Percentiles rank a stretch among this genome's conserved stretches.
Conservation (phyloP, 805 yeast species). For the Ogataea wickerhamii region DNA sequence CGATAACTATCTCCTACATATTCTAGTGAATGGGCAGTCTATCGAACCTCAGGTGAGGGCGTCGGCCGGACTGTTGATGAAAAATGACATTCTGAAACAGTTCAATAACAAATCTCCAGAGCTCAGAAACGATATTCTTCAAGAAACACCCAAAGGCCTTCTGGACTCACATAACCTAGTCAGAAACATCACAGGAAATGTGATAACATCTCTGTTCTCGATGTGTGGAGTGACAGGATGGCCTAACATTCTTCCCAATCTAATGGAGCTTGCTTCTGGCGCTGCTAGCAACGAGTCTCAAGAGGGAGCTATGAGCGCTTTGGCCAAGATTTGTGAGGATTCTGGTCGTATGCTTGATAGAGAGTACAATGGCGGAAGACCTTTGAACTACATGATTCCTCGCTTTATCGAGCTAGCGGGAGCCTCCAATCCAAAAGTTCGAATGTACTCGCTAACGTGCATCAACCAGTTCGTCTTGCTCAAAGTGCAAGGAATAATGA, state of each 20-base stretch:
- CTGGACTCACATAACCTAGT: constrained; percentile 55
- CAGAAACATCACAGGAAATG: constrained; percentile 86
- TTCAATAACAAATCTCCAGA: constrained; percentile 29
- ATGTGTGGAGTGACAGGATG: constrained; percentile 62
- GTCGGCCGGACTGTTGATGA: constrained; percentile 82
- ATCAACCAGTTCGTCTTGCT: constrained; percentile 71
- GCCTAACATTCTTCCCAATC: constrained; percentile 70
- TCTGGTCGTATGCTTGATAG: constrained; percentile 60
- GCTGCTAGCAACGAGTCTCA: constrained; percentile 43
- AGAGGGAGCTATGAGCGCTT: constrained; percentile 78
- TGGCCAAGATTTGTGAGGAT: constrained; percentile 90
- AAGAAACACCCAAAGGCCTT: constrained; percentile 44
- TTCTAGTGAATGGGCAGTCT: constrained; percentile 53
- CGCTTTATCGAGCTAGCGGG: constrained; percentile 52
- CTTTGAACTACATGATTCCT: constrained; percentile 65
- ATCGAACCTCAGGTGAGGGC: constrained; percentile 65
- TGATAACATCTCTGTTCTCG: constrained; percentile 75
- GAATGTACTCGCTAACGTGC: constrained; percentile 65
- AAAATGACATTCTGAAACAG: constrained; percentile 60
- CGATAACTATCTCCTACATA: constrained; percentile 71
- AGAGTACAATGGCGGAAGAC: constrained; percentile 62
- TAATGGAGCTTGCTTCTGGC: constrained; percentile 57
- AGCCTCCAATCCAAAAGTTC: constrained; percentile 43
- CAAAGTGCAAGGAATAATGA: constrained; percentile 60
- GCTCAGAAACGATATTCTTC: constrained; percentile 33